Evolutionary conservation across 1,284 basidiomycete genomes (phyloP).

Genomic region (Ceratorhiza oryzae-sativae): DNA sequence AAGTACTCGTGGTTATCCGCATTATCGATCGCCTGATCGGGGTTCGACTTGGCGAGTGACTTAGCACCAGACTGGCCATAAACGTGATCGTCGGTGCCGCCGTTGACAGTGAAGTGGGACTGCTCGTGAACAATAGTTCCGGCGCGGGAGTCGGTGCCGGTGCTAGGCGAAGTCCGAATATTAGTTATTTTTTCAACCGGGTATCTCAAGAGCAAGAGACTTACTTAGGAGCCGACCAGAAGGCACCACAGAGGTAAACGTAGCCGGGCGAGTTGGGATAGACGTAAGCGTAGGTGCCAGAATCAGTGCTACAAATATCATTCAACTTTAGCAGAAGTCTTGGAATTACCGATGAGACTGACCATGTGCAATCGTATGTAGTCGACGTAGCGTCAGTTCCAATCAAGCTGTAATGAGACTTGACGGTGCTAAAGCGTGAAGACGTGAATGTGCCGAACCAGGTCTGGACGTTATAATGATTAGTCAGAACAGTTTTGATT

Average conservation of each 20-base stretch:
- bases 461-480: not conserved
- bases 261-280: constrained; percentile 20
- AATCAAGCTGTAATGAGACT: constrained; percentile 31
- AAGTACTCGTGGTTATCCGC: constrained; percentile 34
- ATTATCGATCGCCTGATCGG: constrained; percentile 4
- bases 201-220: not conserved
- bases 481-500: not conserved
- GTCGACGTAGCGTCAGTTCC: constrained; percentile 27
- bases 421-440: constrained; percentile 14
- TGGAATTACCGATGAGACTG: not conserved
- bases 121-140: constrained; percentile 39
- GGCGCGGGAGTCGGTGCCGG: constrained; percentile 38
- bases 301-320: not conserved
- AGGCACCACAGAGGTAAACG: constrained; percentile 33
- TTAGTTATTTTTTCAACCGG: not conserved
- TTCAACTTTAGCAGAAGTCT: not conserved
- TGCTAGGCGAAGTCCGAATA: constrained; percentile 4
- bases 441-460: constrained; percentile 40
- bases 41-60: constrained; percentile 21
- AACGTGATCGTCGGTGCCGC: constrained; percentile 32
- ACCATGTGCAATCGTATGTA: constrained; percentile 39
- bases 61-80: constrained; percentile 34
- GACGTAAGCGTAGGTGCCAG: constrained; percentile 26
- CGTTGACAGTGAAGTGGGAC: constrained; percentile 38
- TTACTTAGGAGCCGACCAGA: constrained; percentile 29